Evolutionary conservation across 2,329 filamentous ascomycete species (phyloP), one percentile per base, ranked within the genome.

Genomic region (Colletotrichum sp.): DNA sequence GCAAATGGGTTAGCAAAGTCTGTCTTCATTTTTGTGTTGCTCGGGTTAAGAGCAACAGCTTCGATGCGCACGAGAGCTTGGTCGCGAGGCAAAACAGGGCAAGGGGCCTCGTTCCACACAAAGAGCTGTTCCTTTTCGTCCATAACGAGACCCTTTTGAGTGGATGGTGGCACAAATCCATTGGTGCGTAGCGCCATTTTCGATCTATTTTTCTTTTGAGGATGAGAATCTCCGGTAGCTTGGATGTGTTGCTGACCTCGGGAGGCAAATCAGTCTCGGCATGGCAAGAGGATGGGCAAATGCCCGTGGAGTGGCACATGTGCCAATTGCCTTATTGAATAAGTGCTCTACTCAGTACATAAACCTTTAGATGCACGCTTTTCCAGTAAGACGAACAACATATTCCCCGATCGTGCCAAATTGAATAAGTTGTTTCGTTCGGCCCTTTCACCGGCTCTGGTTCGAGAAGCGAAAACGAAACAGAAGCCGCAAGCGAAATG

Each of bases 41-140:
- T 75, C 6, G 79, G 82, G 75, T 83, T 83, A 14, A 83, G 48
- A 5, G 78, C 80, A 12, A 83, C 79, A 7, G 80, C 78, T 48
- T 69, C 56, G 28, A 52, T 14, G 26, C 55, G 56, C 18, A 69
- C 56, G 28, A 62, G 34, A 8, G 24, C 56, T 36, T 61, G 7
- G 4, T 69, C 67, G 34, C 30, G 21, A 12, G 32, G 66, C 34
- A 61, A 32, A 30, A 34, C 30, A 30, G 58, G 58, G 30, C 58
- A 61, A 61, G 58, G 58, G 7, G 58, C 58, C 58, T 61, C 58
- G 18, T 32, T 18, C 58, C 58, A 61, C 3, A 61, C 9, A 30
- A 61, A 21, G 30, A 61, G 28, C 16, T 36, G 58, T 26, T 34
- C 58, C 14, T 61, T 16, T 13, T 61, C 58, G 30, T 61, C 32